A percentile compares a stretch with the other conserved stretches of the same genome.
phyloP scores from a whole-genome alignment of 2,329 filamentous ascomycete genomes.

The Alternaria viburni region DNA sequence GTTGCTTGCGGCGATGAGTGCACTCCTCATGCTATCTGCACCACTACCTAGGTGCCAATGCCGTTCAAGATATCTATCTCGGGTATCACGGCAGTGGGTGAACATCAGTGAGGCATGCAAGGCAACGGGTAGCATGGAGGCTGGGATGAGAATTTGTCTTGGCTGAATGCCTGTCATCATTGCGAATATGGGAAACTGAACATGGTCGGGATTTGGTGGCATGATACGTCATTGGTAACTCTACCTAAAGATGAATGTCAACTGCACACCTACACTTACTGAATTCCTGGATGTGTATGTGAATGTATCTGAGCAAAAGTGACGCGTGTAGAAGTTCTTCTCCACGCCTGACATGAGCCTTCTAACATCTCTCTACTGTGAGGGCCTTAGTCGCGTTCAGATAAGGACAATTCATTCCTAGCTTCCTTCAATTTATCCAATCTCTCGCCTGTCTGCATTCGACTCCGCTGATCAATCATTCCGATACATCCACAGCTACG shows the following conservation, averaged over 20 bases:
- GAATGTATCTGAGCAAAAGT: not conserved
- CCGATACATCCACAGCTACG: not conserved
- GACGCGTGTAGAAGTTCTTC: not conserved
- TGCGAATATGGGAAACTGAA: not conserved
- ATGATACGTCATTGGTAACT: not conserved
- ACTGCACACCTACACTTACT: not conserved
- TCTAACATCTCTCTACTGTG: not conserved
- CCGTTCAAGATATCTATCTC: not conserved
- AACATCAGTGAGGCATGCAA: not conserved
- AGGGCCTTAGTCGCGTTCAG: not conserved
- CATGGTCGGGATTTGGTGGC: not conserved
- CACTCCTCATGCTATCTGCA: no score
- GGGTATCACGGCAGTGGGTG: not conserved
- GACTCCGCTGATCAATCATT: fast-evolving
- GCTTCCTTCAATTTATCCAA: fast-evolving
- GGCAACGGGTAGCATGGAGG: not conserved
- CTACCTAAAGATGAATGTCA: not conserved
- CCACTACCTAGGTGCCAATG: no score
- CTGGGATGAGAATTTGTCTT: not conserved
- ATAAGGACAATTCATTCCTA: fast-evolving
- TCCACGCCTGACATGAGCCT: not conserved
- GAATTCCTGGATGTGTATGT: not conserved
- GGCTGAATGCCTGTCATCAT: not conserved
- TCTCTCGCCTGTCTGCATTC: fast-evolving
- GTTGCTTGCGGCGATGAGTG: not conserved